Evolutionary conservation across 23 red algal species (phyloP), one percentile per base, ranked within the genome.

Genomic region (Pyropia yezoensis): DNA sequence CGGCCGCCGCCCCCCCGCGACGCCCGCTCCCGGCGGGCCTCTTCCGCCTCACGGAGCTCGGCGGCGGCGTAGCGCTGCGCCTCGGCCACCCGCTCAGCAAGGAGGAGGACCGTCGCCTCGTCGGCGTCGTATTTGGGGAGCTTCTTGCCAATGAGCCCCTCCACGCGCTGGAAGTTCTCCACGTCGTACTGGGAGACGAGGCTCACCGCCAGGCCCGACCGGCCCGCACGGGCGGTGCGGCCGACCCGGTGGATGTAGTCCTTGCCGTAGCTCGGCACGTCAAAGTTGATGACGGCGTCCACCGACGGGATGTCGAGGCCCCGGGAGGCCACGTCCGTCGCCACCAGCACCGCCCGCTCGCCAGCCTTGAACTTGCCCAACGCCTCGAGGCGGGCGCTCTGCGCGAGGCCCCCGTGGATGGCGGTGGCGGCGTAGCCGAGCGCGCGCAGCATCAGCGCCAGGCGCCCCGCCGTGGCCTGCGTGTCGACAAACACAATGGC

Each of bases 151-250:
- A 98, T 90, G 22, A 91, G 66, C 52, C 86, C 74, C 82, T 98
- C 94, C 16, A 98, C 94, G n/a, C 73, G 66, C 50, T 84, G 83
- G 70, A 80, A 98, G 23, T 83, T 75, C 47, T 98, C 85, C 24
- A 98, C 64, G 52, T 98, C 94, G 63, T 98, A 98, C 82, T 98
- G 94, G 7, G 86, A 89, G 14, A 98, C 94, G 32, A 98, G 71
- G 58, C 83, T 98, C 3, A 98, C 56, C 17, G 94, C 94, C n/a
- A 87, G 72, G 27, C 94, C 94, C 7, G 94, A 65, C 5, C 94
- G 66, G 14, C 94, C 94, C 27, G 94, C 94, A 17, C 94, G 67
- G 47, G 81, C 81, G 47, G 94, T 98, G 25, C 94, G 82, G 28
- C 94, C 94, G 2, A 98, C 94, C 14, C 94, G 76, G 71, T 98